Evolutionary conservation across 2,329 filamentous ascomycete genomes (phyloP).

Genomic region (Pleoardoris graminearum): DNA sequence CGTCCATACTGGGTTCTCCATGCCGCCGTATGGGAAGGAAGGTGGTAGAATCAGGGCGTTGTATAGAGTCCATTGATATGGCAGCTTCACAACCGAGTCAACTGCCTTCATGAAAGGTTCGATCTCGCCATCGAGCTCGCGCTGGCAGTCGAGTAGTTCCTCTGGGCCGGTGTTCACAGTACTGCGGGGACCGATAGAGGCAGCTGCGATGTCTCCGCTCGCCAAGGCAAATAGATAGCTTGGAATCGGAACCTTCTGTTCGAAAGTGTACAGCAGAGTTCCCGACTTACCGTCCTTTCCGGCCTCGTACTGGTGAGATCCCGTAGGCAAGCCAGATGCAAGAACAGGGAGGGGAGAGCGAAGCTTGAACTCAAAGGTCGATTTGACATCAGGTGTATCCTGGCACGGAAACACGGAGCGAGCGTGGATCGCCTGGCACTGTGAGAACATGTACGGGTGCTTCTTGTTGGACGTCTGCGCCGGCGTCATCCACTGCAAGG

Average conservation of each 20-base stretch:
- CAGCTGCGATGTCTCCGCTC: slow-evolving; percentile 77
- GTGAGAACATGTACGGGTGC: slow-evolving; percentile 96
- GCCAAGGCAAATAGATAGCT: slow-evolving; percentile 95
- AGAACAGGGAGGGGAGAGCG: slow-evolving; percentile 87
- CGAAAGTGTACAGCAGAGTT: slow-evolving; percentile 75
- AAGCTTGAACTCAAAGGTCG: slow-evolving; percentile 88
- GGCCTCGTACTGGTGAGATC: slow-evolving; percentile 55
- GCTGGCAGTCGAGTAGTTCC: slow-evolving; percentile 79
- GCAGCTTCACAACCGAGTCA: slow-evolving; percentile 75
- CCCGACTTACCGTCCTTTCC: slow-evolving; percentile 58
- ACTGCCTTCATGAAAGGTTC: slow-evolving; percentile 89
- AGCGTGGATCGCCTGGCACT: slow-evolving; percentile 95
- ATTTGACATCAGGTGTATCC: slow-evolving; percentile 96
- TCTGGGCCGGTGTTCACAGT: slow-evolving; percentile 86
- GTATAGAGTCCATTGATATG: slow-evolving; percentile 90
- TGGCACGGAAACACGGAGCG: slow-evolving; percentile 95
- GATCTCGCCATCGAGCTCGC: slow-evolving; percentile 89
- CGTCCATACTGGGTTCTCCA: slow-evolving; percentile 93
- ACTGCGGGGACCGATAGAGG: slow-evolving; percentile 83
- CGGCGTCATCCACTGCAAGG: slow-evolving; percentile 92
- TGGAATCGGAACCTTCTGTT: slow-evolving; percentile 90
- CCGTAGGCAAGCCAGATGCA: slow-evolving; percentile 75
- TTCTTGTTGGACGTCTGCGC: slow-evolving; percentile 94
- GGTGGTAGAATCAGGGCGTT: slow-evolving; percentile 89
- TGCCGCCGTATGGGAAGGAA: slow-evolving; percentile 64